Evolutionary conservation across 148 eudicot genomes (phyloP), one percentile per base, ranked within the genome.

Genomic region (Persicaria tinctoria): DNA sequence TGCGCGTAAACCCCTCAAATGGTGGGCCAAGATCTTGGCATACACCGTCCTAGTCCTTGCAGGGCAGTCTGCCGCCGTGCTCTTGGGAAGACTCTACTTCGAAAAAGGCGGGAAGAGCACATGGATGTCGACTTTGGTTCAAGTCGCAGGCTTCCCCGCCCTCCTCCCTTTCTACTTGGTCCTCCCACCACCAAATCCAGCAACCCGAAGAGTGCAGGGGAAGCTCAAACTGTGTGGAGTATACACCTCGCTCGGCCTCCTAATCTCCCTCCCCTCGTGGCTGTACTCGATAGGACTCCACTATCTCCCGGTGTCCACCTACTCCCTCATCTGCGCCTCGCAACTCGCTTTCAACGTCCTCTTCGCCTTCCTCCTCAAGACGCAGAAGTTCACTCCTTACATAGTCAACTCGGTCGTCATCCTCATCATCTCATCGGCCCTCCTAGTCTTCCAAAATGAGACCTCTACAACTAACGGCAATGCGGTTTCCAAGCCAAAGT

Each of bases 281-380:
- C 14, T 88, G 12, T 90, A 83, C 79, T 71, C 95, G 9, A 54
- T 90, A 4, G 95, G 95, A 0, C 87, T 90, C 8, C n/a, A 60
- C 16, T 79, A 83, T 66, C 83, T 88, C 23, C 95, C 95, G 0
- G 91, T 86, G 68, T 86, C 95, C 0, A 88, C 92, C 3, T 90
- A 70, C 63, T 78, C 90, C 1, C 81, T 86, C 14, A 83, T 90
- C 44, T 85, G 90, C 57, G 90, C 92, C 1, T 83, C 78, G 54
- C 89, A 90, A 59, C 47, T 90, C 16, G 89, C 78, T 13, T 90
- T 88, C 87, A 88, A 90, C 59, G 88, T 89, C 20, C 4, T 87
- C 5, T 90, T 90, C 63, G 83, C 90, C 27, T 87, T 62, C 69
- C 79, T 88, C 48, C 78, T 90, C 53, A 88, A 88, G 56, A 72